Evolutionary conservation across 192 early-diverging fungal genomes (phyloP).

Genomic region (Backusella tarrabulga): DNA sequence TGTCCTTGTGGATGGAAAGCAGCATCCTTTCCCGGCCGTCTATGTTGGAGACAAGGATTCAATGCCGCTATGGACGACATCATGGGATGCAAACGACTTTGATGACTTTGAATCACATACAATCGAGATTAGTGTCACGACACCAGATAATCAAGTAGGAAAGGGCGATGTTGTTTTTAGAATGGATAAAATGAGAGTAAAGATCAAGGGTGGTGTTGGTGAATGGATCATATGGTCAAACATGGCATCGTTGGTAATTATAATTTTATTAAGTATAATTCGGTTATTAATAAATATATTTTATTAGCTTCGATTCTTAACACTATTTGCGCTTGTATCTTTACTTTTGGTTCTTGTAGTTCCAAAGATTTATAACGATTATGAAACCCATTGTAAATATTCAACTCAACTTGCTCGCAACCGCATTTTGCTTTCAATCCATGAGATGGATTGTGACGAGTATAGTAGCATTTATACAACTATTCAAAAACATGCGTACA

Average conservation of each 20-base stretch:
- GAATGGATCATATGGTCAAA: slow-evolving; percentile 67
- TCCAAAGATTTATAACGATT: slow-evolving; percentile 23
- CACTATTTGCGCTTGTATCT: slow-evolving; percentile 7
- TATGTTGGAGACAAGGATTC: slow-evolving; percentile 48
- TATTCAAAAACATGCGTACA: neutral
- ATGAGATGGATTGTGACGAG: neutral
- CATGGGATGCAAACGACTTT: slow-evolving; percentile 72
- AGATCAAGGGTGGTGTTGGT: slow-evolving; percentile 64
- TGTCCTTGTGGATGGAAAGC: slow-evolving; percentile 50
- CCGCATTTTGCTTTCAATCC: slow-evolving; percentile 12
- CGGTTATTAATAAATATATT: slow-evolving; percentile 18
- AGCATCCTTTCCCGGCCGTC: slow-evolving; percentile 42
- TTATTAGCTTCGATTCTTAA: slow-evolving; percentile 31
- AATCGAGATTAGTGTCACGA: slow-evolving; percentile 61
- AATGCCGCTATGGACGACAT: slow-evolving; percentile 72
- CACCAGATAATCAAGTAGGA: slow-evolving; percentile 53
- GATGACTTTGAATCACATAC: slow-evolving; percentile 66
- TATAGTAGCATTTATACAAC: neutral
- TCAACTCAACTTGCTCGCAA: neutral
- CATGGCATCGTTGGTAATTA: slow-evolving; percentile 48
- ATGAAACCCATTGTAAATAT: neutral
- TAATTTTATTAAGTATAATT: neutral
- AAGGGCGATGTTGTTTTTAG: slow-evolving; percentile 59
- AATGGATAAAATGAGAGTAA: slow-evolving; percentile 55
- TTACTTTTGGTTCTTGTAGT: slow-evolving; percentile 11